Evolutionary conservation across 345 rosid genomes (phyloP), one percentile per base, ranked within the genome.

Genomic region (Citrus hindsii): DNA sequence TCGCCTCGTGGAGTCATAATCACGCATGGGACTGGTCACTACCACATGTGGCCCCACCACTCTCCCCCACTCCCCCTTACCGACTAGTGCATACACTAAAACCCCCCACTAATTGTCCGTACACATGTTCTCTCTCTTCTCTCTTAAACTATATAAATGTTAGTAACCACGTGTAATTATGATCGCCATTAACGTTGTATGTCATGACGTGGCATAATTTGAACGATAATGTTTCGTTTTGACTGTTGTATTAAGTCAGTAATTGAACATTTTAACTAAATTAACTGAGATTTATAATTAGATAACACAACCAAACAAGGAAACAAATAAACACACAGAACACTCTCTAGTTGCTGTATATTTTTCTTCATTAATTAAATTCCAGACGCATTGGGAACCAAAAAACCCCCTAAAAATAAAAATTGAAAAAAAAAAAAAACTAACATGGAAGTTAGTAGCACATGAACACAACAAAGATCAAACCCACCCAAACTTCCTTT

Each of bases 1-100:
- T 76, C 75, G 89, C 84, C 87, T 78, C 88, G 86, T 85, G 83
- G 80, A 81, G 77, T 84, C 81, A 87, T 79, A 35, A 82, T 84
- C 88, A 73, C 88, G 85, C 90, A 79, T 88, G 91, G 77, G 75
- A 46, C 83, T 79, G 58, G 73, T 80, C 87, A 74, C 85, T 37
- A 59, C 70, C 55, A 4, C 18, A 56, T 37, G 78, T 79, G 66
- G 70, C 86, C 91, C 76, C 59, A 70, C 79, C 83, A 85, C 82
- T 38, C 65, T 32, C 71, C 72, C 69, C 71, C 13, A 6, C 71
- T 55, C 59, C 69, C 62, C 73, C 5, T 71, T 62, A 74, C 83
- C 68, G 64, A 53, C 64, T 32, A 55, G 16, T 12, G 68, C 87
- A 30, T 0, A 46, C 51, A 85, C 56, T 58, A 51, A 21, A 55